Evolutionary conservation across 2,329 filamentous ascomycete species (phyloP).

Genomic region (Penicillium janthinellum): DNA sequence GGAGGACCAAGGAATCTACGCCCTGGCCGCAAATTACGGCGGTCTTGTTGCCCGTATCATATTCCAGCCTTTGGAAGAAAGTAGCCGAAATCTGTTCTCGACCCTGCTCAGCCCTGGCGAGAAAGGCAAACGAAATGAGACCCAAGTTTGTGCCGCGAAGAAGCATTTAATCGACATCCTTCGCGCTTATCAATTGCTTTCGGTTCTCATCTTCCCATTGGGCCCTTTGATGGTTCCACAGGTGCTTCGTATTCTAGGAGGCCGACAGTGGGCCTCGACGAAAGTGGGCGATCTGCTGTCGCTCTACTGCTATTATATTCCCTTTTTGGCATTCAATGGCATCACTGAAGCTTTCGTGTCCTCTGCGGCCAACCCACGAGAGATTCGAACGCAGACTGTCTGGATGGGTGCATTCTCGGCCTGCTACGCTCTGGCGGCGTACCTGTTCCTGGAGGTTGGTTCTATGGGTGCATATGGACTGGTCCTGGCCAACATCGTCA

Average conservation of each 20-base stretch:
- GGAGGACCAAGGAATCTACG: constrained; percentile 84
- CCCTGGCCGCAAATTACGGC: constrained; percentile 91
- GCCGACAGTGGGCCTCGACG: constrained; percentile 71
- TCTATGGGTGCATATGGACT: constrained; percentile 75
- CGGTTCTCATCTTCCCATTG: constrained; percentile 66
- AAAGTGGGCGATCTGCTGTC: constrained; percentile 74
- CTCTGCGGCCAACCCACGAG: constrained; percentile 72
- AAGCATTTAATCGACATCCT: constrained; percentile 56
- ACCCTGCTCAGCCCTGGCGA: constrained; percentile 63
- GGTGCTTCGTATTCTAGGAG: constrained; percentile 74
- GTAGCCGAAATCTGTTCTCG: constrained; percentile 85
- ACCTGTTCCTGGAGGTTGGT: constrained; percentile 69
- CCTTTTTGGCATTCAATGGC: constrained; percentile 87
- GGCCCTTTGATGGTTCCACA: constrained; percentile 76
- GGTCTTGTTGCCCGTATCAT: constrained; percentile 83
- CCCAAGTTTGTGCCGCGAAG: constrained; percentile 32
- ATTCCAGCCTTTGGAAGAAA: constrained; percentile 95
- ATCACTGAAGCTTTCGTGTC: constrained; percentile 91
- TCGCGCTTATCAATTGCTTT: constrained; percentile 72
- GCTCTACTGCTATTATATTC: constrained; percentile 89
- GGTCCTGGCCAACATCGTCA: constrained; percentile 83
- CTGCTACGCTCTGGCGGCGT: constrained; percentile 74
- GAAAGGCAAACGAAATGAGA: constrained; percentile 17
- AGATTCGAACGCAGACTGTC: constrained; percentile 75
- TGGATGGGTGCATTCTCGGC: constrained; percentile 85